These are phyloP conservation scores for Peronospora destructor DNA, from an alignment of 352 stramenopile species.

Conservation along the genomic window DNA sequence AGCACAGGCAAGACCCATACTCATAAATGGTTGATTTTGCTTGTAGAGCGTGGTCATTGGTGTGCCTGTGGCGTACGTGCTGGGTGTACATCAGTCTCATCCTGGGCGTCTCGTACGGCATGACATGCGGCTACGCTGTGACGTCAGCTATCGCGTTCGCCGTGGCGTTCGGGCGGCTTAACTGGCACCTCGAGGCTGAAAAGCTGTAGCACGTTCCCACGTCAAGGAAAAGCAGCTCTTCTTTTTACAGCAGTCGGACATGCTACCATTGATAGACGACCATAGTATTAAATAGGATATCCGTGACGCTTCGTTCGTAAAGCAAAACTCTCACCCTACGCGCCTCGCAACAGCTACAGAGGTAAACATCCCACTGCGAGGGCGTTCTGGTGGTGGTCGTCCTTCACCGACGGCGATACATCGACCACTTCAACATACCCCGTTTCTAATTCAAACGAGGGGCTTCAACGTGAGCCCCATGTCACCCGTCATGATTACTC, in stretches of 20 bases:
- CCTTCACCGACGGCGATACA: slow-evolving; percentile 7
- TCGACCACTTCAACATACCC: slow-evolving; percentile 16
- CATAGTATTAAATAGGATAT: slow-evolving; percentile 1
- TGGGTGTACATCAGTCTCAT: slow-evolving; percentile 45
- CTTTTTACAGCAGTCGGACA: slow-evolving; percentile 17
- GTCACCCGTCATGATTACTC: slow-evolving; percentile 13
- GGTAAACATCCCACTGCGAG: background rate
- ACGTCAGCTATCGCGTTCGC: slow-evolving; percentile 65
- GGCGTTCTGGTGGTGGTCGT: slow-evolving; percentile 1
- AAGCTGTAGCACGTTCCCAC: slow-evolving; percentile 53
- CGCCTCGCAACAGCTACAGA: slow-evolving; percentile 1
- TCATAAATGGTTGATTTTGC: slow-evolving; percentile 52
- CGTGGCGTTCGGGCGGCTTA: slow-evolving; percentile 43
- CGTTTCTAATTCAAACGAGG: slow-evolving; percentile 4
- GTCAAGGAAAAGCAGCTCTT: slow-evolving; percentile 28
- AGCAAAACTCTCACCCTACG: background rate
- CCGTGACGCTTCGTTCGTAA: background rate
- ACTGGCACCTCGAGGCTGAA: slow-evolving; percentile 53
- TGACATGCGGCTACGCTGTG: slow-evolving; percentile 61
- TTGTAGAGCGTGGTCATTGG: slow-evolving; percentile 60
- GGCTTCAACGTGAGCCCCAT: slow-evolving; percentile 7
- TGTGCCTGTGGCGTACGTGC: slow-evolving; percentile 62
- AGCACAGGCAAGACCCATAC: slow-evolving; percentile 45
- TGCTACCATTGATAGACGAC: slow-evolving; percentile 19
- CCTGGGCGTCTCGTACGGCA: slow-evolving; percentile 64